These are phyloP conservation scores for Fomes fomentarius DNA, from an alignment of 1,284 basidiomycete species.

Conservation along the genomic window DNA sequence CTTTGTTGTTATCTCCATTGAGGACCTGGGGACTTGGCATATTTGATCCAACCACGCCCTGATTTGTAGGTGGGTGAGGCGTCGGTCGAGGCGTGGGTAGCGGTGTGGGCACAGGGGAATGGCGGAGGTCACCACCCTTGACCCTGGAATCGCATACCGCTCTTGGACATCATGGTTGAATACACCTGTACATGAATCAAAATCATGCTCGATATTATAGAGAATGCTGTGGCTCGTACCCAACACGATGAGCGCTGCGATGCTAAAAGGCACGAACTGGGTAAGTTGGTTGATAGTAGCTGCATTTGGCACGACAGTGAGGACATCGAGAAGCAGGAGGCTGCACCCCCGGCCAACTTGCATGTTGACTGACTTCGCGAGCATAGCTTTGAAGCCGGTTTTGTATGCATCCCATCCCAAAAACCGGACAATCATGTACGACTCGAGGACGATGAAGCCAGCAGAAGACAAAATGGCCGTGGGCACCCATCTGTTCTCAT, in stretches of 20 bases:
- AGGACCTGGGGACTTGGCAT: neutral
- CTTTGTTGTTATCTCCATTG: neutral
- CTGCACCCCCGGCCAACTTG: slow-evolving; percentile 33
- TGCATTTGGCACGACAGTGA: slow-evolving; percentile 47
- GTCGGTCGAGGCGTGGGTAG: neutral
- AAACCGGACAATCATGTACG: slow-evolving; percentile 43
- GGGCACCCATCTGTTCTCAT: slow-evolving; percentile 35
- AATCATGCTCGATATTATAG: too few species aligned
- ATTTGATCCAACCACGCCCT: too few species aligned
- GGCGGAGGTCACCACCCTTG: neutral
- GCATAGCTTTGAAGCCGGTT: slow-evolving; percentile 34
- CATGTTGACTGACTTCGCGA: slow-evolving; percentile 32
- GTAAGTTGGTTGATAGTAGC: slow-evolving; percentile 42
- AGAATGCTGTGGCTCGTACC: too few species aligned
- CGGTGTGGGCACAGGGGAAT: neutral
- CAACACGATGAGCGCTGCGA: slow-evolving; percentile 52
- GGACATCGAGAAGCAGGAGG: slow-evolving; percentile 48
- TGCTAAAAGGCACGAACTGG: slow-evolving; percentile 50
- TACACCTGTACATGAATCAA: too few species aligned
- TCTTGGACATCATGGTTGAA: slow-evolving; percentile 21
- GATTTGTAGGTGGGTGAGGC: neutral
- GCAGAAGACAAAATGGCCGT: slow-evolving; percentile 45
- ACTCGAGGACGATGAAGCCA: slow-evolving; percentile 45
- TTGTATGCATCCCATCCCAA: slow-evolving; percentile 9
- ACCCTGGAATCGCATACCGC: neutral